phyloP scores from a whole-genome alignment of 192 early-diverging fungal genomes.

The Backusella tuberculispora region DNA sequence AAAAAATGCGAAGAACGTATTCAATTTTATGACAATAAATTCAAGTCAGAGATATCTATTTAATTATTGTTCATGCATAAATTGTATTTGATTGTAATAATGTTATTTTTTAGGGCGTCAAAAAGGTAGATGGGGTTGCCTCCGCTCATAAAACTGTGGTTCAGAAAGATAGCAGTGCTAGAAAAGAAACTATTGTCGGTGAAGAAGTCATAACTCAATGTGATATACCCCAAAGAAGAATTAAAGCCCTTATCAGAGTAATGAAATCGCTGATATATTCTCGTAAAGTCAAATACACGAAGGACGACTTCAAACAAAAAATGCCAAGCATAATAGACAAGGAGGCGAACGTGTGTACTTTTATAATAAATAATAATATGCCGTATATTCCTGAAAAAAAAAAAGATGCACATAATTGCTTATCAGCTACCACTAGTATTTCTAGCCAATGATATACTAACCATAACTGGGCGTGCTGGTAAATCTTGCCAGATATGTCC shows the following conservation, averaged over 20 bases:
- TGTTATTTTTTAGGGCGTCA: too few species aligned
- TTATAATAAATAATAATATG: background rate
- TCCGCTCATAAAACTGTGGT: too few species aligned
- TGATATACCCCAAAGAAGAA: background rate
- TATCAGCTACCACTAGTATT: background rate
- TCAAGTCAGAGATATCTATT: too few species aligned
- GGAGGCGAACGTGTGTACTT: background rate
- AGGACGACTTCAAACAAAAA: background rate
- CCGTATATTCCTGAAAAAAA: background rate
- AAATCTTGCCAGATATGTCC: background rate
- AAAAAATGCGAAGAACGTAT: too few species aligned
- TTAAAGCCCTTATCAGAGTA: background rate
- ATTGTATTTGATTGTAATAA: too few species aligned
- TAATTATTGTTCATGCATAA: too few species aligned
- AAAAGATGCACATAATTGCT: background rate
- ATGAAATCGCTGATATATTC: background rate
- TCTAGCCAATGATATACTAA: background rate
- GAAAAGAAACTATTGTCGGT: too few species aligned
- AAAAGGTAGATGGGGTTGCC: too few species aligned
- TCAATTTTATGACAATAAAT: too few species aligned
- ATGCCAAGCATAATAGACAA: background rate
- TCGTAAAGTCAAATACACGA: background rate
- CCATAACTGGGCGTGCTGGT: background rate
- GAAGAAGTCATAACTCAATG: too few species aligned
- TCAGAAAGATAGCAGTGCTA: too few species aligned